These are phyloP conservation scores for Wickerhamiella lipophila DNA, from an alignment of 805 yeast species.

Conservation along the genomic window DNA sequence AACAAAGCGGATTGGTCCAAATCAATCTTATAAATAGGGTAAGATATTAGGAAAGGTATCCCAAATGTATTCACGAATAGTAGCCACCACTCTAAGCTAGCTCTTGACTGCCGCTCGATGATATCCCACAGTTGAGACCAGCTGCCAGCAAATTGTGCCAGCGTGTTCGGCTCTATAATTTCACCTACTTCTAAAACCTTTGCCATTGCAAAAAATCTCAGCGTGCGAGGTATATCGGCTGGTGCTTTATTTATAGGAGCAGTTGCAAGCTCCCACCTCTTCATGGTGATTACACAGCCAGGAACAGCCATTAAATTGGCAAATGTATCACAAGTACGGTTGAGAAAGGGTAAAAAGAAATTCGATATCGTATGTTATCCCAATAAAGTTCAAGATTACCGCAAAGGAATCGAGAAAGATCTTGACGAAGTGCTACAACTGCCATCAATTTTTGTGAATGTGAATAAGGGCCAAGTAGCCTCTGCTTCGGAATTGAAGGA, in stretches of 20 bases:
- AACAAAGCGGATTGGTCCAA: neutral
- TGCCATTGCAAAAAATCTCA: neutral
- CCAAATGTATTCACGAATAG: constrained; percentile 3
- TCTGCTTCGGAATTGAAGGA: constrained; percentile 66
- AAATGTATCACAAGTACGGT: constrained; percentile 82
- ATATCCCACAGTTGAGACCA: constrained; percentile 8
- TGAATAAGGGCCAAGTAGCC: constrained; percentile 89
- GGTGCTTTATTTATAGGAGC: neutral
- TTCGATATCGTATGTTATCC: constrained; percentile 95
- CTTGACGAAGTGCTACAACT: constrained; percentile 92
- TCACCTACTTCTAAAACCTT: neutral
- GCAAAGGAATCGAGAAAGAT: constrained; percentile 79
- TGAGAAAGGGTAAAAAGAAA: constrained; percentile 78
- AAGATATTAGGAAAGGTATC: neutral
- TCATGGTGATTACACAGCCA: constrained; percentile 60
- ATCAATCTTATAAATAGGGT: neutral
- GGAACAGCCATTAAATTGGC: constrained; percentile 78
- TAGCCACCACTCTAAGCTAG: constrained; percentile 11
- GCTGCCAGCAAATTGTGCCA: constrained; percentile 1
- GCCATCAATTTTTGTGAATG: constrained; percentile 86
- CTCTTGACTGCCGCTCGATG: neutral
- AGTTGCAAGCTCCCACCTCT: neutral
- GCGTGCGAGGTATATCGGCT: neutral
- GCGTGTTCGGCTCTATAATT: neutral
- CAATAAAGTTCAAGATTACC: constrained; percentile 92